These are phyloP conservation scores for Asterochloris sp. DNA, from an alignment of 139 green algal genomes.

Conservation along the genomic window DNA sequence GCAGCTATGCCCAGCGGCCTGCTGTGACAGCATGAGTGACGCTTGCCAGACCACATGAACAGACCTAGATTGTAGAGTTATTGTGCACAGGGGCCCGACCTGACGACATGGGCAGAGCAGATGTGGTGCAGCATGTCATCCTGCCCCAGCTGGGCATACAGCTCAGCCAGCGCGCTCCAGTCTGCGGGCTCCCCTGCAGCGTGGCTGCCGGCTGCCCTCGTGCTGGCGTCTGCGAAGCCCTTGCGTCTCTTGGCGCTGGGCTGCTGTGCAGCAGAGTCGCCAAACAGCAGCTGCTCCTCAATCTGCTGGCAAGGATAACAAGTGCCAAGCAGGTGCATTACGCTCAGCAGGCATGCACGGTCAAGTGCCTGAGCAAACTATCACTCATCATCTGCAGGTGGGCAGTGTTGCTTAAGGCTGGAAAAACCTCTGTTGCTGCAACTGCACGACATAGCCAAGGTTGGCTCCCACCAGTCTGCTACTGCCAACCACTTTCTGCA, in stretches of 20 bases:
- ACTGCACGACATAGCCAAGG: too few relatives aligned
- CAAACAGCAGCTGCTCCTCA: constrained; percentile 25
- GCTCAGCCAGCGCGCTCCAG: constrained; percentile 9
- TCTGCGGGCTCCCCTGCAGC: not conserved
- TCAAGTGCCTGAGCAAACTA: too few relatives aligned
- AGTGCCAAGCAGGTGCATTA: too few relatives aligned
- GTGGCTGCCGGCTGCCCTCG: not conserved
- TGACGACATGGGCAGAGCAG: constrained; percentile 5
- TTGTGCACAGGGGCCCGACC: not conserved
- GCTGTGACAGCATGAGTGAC: too few relatives aligned
- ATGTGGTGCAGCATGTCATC: constrained; percentile 16
- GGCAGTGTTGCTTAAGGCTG: too few relatives aligned
- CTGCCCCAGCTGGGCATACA: constrained; percentile 21
- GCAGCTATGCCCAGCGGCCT: too few relatives aligned
- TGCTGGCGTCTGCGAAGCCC: not conserved
- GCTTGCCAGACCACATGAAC: too few relatives aligned
- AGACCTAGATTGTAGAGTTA: not conserved
- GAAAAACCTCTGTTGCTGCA: too few relatives aligned
- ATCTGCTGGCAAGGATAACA: not conserved
- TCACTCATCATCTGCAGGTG: too few relatives aligned
- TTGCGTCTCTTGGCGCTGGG: constrained; percentile 5
- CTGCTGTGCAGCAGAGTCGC: not conserved
- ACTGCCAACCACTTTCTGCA: too few relatives aligned
- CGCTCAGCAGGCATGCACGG: too few relatives aligned
- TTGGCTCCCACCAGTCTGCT: too few relatives aligned